A percentile compares a stretch with the other conserved stretches of the same genome.
Conservation (phyloP, 495 filamentous ascomycete genomes). For the Penicillium lagena region DNA sequence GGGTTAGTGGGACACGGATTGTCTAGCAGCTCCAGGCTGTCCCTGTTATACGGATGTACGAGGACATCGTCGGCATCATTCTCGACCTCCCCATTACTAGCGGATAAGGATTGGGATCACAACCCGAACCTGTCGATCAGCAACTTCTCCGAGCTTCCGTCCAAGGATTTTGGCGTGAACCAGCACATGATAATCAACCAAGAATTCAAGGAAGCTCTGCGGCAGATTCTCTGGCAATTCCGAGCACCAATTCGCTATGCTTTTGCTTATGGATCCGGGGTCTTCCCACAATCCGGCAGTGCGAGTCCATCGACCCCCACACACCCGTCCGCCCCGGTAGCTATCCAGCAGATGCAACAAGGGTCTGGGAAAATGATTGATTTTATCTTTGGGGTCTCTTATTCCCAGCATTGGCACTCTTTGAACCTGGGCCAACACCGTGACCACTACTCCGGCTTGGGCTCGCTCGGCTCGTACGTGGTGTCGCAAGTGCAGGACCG, state of each 20-base stretch:
- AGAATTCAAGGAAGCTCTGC: conserved; percentile 85
- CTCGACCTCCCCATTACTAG: conserved; percentile 28
- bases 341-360: conserved; percentile 74
- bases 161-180: conserved; percentile 85
- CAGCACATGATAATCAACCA: conserved; percentile 92
- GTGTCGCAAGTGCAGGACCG: conserved; percentile 80
- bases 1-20: conserved; percentile 5
- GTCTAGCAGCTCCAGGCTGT: background rate
- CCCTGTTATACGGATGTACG: no score
- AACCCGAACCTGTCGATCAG: conserved; percentile 69
- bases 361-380: conserved; percentile 94
- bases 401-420: conserved; percentile 95
- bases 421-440: conserved; percentile 83
- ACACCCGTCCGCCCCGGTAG: conserved; percentile 71
- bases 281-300: conserved; percentile 74
- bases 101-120: conserved; percentile 65
- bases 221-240: conserved; percentile 88
- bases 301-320: conserved; percentile 38
- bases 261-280: conserved; percentile 94
- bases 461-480: conserved; percentile 75
- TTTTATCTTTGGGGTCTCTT: conserved; percentile 92
- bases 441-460: conserved; percentile 84
- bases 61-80: conserved; percentile 23
- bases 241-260: conserved; percentile 89
- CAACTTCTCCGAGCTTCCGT: conserved; percentile 79